Evolutionary conservation across 1,284 basidiomycete genomes (phyloP), one percentile per base, ranked within the genome.

Genomic region (Trichosporon inkin): DNA sequence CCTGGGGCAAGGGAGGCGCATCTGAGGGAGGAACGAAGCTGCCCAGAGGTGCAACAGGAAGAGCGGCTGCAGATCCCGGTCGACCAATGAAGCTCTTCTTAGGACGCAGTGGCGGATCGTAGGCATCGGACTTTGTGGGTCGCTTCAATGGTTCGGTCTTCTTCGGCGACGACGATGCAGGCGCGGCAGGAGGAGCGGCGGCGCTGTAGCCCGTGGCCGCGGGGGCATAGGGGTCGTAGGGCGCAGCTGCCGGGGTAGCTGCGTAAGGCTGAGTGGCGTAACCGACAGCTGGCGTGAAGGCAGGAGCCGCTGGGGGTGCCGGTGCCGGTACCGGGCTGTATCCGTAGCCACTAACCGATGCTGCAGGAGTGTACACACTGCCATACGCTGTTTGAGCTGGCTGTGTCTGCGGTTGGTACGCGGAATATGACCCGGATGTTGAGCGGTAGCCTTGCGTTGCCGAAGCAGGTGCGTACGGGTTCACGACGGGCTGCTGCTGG

Each of bases 91-190:
- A 67, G 63, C 69, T 69, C 66, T 76, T 72, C 57, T 73, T 64
- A 2, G 71, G 69, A 38, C 65, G 61, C 3, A 64, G 52, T 0
- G 76, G 76, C 6, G 75, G 75, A 62, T 78, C 76, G 53, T 76
- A 78, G 6, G 76, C 76, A 28, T 69, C 76, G 19, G 75, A 76
- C 10, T 64, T 67, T 17, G 72, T 64, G 28, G 44, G 44, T n/a
- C 73, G 66, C 52, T 68, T 67, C 8, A 68, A 66, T 16, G 71
- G 64, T 41, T 58, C 67, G 3, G 70, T 54, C 37, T 68, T 67
- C 16, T 64, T 54, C 2, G 58, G 54, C 10, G 66, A 51, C 22
- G 34, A 7, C 1, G 64, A 41, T 5, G 41, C 19, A 40, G 51
- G 49, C 22, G 62, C 59, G 28, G 55, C 24, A 37, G 54, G 32